phyloP scores from a whole-genome alignment of 768 basidiomycete genomes.

The Glaciozyma martinii region DNA sequence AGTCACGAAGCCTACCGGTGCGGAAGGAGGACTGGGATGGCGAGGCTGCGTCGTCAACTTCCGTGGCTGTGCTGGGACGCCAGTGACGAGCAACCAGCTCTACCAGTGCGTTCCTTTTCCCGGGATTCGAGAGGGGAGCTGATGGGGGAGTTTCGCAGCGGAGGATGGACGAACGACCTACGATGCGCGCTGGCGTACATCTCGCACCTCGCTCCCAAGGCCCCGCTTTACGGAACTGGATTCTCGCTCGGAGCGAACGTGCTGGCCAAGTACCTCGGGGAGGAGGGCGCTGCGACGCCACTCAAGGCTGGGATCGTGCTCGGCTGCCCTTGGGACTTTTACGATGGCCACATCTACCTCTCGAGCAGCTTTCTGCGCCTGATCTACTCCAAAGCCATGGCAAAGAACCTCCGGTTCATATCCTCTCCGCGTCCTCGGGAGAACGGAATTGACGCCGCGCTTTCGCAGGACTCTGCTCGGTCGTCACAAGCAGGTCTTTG shows the following conservation, averaged over 20 bases:
- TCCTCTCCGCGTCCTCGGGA: constrained; percentile 39
- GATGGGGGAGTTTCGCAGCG: constrained; percentile 44
- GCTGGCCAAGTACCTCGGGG: constrained; percentile 66
- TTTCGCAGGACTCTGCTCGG: constrained; percentile 13
- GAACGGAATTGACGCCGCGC: not conserved
- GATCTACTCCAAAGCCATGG: constrained; percentile 72
- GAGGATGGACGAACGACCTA: constrained; percentile 81
- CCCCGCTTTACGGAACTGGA: constrained; percentile 74
- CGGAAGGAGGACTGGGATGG: constrained; percentile 77
- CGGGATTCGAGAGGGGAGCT: too few relatives aligned
- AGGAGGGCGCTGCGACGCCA: constrained; percentile 17
- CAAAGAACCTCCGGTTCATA: constrained; percentile 55
- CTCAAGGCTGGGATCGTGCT: not conserved
- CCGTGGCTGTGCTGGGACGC: constrained; percentile 84
- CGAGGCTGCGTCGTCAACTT: constrained; percentile 85
- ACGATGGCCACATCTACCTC: constrained; percentile 17
- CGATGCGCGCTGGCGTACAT: constrained; percentile 72
- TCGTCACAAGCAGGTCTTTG: constrained; percentile 14
- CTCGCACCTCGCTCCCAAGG: constrained; percentile 59
- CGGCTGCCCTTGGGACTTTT: not conserved
- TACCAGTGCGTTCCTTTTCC: constrained; percentile 40
- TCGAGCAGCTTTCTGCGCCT: constrained; percentile 46
- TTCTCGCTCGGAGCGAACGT: constrained; percentile 93
- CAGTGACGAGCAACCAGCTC: constrained; percentile 68
- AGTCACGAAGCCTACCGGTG: constrained; percentile 56